These are phyloP conservation scores for Podospora sp. DNA, from an alignment of 495 filamentous ascomycete genomes.

Conservation along the genomic window DNA sequence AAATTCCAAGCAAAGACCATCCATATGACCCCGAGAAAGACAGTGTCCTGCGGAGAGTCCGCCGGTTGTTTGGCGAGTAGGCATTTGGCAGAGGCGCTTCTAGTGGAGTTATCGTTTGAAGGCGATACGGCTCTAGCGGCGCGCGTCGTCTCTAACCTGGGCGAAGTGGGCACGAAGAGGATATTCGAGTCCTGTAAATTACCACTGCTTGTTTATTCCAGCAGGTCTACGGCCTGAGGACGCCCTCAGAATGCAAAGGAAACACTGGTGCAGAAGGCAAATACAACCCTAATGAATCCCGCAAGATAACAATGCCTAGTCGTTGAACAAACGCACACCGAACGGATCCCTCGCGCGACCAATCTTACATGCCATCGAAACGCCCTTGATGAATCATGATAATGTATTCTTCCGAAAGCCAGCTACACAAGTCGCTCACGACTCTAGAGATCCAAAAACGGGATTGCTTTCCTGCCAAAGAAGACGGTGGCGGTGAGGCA, in stretches of 20 bases:
- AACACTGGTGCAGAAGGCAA: conserved; percentile 12
- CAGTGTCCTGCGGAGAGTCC: conserved; percentile 88
- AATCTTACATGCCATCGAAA: conserved; percentile 2
- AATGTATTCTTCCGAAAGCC: background rate
- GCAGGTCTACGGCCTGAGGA: conserved; percentile 20
- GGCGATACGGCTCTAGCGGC: background rate
- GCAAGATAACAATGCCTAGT: background rate
- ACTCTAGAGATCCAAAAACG: conserved; percentile 31
- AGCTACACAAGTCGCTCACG: background rate
- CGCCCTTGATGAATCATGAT: background rate
- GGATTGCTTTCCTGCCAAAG: conserved; percentile 47
- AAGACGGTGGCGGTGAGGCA: conserved; percentile 73
- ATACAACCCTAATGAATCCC: conserved; percentile 16
- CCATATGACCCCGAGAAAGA: conserved; percentile 99
- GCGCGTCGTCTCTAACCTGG: background rate
- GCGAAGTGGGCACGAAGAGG: background rate
- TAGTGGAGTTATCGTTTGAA: background rate
- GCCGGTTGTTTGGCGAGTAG: conserved; percentile 90
- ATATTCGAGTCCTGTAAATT: background rate
- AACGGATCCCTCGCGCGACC: conserved; percentile 11
- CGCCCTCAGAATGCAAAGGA: conserved; percentile 24
- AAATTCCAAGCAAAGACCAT: conserved; percentile 99
- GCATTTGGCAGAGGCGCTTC: background rate
- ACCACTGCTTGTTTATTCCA: conserved; percentile 9
- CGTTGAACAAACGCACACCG: conserved; percentile 10